Evolutionary conservation across 2,329 filamentous ascomycete genomes (phyloP).

Genomic region (Apiospora aurea): DNA sequence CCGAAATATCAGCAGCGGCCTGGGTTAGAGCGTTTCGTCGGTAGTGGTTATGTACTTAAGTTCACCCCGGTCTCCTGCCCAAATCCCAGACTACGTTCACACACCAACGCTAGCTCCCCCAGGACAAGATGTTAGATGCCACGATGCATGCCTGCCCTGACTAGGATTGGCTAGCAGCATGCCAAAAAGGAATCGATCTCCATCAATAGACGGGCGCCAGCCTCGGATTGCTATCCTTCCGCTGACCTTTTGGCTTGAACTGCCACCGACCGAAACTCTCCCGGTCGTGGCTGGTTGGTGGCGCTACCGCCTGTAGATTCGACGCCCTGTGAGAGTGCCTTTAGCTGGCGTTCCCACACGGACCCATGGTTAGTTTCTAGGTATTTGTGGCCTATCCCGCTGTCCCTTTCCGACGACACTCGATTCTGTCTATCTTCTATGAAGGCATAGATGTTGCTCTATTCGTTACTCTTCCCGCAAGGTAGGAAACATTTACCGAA

Average conservation of each 20-base stretch:
- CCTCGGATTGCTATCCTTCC: background rate
- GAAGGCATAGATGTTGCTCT: background rate
- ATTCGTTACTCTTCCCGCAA: background rate
- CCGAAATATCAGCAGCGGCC: background rate
- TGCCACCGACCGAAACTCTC: background rate
- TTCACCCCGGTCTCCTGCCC: background rate
- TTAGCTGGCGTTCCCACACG: background rate
- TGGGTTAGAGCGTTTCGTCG: background rate
- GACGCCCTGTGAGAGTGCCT: background rate
- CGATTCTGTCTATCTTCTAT: background rate
- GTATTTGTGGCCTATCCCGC: background rate
- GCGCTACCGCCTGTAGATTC: background rate
- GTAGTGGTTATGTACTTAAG: background rate
- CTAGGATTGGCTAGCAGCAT: conserved; percentile 13
- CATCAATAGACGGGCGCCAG: background rate
- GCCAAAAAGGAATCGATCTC: background rate
- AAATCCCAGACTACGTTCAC: background rate
- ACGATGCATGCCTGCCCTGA: background rate
- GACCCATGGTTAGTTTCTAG: background rate
- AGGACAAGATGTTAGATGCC: too few species aligned
- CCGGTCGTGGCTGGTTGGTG: background rate
- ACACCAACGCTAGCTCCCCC: background rate
- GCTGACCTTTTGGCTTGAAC: background rate
- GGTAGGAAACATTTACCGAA: background rate
- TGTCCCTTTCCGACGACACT: too few species aligned